These are phyloP conservation scores for Delitschia confertaspora DNA, from an alignment of 495 filamentous ascomycete species.

Conservation along the genomic window DNA sequence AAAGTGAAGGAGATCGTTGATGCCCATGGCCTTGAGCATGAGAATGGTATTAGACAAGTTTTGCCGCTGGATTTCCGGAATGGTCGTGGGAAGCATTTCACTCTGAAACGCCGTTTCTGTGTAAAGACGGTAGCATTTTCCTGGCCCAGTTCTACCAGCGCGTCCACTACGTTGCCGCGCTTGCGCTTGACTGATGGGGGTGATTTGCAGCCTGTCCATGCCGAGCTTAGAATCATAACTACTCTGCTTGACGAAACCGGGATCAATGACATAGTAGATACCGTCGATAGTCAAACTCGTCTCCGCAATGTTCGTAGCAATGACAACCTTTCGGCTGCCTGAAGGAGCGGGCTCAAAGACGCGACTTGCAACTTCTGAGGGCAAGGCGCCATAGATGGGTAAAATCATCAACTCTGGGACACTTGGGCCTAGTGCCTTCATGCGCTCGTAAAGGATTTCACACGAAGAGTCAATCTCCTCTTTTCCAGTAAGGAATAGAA, in stretches of 20 bases:
- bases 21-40: constrained; percentile 99
- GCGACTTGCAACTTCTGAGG: constrained; percentile 84
- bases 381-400: constrained; percentile 87
- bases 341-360: constrained; percentile 91
- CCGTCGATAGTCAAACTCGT: constrained; percentile 96
- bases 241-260: constrained; percentile 96
- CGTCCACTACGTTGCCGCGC: constrained; percentile 91
- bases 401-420: constrained; percentile 91
- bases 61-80: constrained; percentile 94
- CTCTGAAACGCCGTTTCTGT: constrained; percentile 93
- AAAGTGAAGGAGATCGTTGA: constrained; percentile 94
- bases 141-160: constrained; percentile 88
- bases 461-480: constrained; percentile 96
- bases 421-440: constrained; percentile 85
- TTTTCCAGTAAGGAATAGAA: constrained; percentile 92
- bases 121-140: constrained; percentile 93
- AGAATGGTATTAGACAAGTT: constrained; percentile 92
- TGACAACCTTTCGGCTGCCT: constrained; percentile 87
- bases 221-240: constrained; percentile 94
- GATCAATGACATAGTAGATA: constrained; percentile 96
- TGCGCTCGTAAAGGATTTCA: constrained; percentile 86
- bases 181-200: constrained; percentile 92
- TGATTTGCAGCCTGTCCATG: constrained; percentile 94
- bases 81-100: constrained; percentile 92
- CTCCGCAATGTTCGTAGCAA: constrained; percentile 97